Conservation (phyloP, 108 stramenopile species). For the Pinguiococcus pyrenoidosus region DNA sequence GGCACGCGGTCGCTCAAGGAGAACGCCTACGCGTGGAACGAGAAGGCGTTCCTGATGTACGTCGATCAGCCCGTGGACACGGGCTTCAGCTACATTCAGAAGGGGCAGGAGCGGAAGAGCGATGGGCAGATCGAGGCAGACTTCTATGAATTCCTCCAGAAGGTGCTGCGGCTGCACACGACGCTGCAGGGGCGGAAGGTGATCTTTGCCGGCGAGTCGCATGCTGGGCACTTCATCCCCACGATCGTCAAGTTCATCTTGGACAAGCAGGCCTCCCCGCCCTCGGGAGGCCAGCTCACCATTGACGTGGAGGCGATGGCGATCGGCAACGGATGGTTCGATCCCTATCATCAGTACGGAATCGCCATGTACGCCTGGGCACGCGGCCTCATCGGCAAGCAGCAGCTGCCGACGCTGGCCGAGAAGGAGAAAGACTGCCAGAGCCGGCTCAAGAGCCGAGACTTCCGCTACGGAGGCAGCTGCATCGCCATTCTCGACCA, state of each 20-base stretch:
- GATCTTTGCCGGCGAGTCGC: slow-evolving; percentile 81
- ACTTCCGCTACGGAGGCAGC: slow-evolving; percentile 18
- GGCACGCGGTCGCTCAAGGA: slow-evolving; percentile 40
- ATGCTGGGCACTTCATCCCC: slow-evolving; percentile 92
- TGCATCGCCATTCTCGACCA: slow-evolving; percentile 58
- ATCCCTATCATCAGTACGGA: slow-evolving; percentile 69
- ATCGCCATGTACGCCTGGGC: slow-evolving; percentile 72
- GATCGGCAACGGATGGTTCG: slow-evolving; percentile 71
- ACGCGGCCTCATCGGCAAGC: slow-evolving; percentile 54
- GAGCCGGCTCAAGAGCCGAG: slow-evolving; percentile 35
- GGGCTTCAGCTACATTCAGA: slow-evolving; percentile 55
- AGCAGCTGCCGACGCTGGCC: slow-evolving; percentile 53
- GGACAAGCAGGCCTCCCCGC: slow-evolving; percentile 37
- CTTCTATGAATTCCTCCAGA: slow-evolving; percentile 65
- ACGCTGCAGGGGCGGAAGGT: slow-evolving; percentile 56
- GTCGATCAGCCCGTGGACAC: slow-evolving; percentile 52
- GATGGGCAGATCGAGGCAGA: slow-evolving; percentile 68
- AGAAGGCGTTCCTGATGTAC: slow-evolving; percentile 65
- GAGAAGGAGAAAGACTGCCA: slow-evolving; percentile 56
- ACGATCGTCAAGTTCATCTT: slow-evolving; percentile 75
- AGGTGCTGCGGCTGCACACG: slow-evolving; percentile 57
- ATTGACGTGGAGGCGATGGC: slow-evolving; percentile 45
- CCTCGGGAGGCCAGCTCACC: slow-evolving; percentile 12
- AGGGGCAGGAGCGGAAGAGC: slow-evolving; percentile 54
- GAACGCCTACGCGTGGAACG: slow-evolving; percentile 60